These are phyloP conservation scores for Hyaloscypha finlandica DNA, from an alignment of 495 filamentous ascomycete genomes.

Conservation along the genomic window DNA sequence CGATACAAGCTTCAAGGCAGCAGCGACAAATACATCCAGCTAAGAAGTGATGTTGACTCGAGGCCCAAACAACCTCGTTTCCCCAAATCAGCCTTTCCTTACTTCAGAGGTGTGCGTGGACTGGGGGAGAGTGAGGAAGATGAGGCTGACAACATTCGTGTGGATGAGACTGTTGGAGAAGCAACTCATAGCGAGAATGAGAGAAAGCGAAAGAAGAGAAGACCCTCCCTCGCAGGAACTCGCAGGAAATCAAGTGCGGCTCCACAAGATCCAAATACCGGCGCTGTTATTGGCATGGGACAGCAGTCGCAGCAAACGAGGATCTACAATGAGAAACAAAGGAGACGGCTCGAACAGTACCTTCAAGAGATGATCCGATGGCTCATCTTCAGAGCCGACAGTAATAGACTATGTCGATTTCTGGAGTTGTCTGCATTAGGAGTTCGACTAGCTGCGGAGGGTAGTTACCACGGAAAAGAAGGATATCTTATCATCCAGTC, in stretches of 20 bases:
- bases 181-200: conserved; percentile 46
- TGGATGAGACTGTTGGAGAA: conserved; percentile 50
- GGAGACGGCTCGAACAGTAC: conserved; percentile 86
- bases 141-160: conserved; percentile 48
- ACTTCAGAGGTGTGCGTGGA: conserved; percentile 78
- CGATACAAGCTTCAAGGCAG: conserved; percentile 84
- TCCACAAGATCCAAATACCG: conserved; percentile 35
- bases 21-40: conserved; percentile 75
- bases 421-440: conserved; percentile 93
- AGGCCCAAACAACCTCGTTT: conserved; percentile 80
- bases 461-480: conserved; percentile 97
- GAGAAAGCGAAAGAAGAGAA: conserved; percentile 56
- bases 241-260: conserved; percentile 60
- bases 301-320: conserved; percentile 41
- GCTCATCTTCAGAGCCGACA: conserved; percentile 94
- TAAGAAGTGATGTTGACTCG: conserved; percentile 54
- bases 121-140: conserved; percentile 83
- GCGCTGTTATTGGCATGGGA: conserved; percentile 37
- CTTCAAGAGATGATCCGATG: conserved; percentile 92
- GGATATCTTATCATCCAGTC: conserved; percentile 90
- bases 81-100: conserved; percentile 88
- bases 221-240: conserved; percentile 57
- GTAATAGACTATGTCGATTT: conserved; percentile 94
- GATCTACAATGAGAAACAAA: conserved; percentile 58
- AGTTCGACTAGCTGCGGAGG: conserved; percentile 92